phyloP scores from a whole-genome alignment of 768 basidiomycete species.

The Mycena vulgaris region DNA sequence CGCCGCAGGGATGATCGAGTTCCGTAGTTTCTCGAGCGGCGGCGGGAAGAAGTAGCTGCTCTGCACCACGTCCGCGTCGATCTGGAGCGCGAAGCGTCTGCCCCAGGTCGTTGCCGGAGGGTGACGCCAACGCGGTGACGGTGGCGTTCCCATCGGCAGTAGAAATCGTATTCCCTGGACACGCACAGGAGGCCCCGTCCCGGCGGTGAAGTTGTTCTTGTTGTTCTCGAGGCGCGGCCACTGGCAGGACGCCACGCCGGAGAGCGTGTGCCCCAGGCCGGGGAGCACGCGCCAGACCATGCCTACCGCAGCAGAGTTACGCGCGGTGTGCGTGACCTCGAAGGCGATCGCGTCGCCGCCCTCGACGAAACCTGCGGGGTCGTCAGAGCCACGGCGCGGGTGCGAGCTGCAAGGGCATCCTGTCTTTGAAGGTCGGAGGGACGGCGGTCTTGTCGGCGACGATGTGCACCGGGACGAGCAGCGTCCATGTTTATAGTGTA shows the following conservation, averaged over 20 bases:
- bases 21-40: slow-evolving; percentile 61
- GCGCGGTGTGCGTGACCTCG: slow-evolving; percentile 73
- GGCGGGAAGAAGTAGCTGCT: slow-evolving; percentile 62
- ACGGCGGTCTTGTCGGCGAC: slow-evolving; percentile 56
- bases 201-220: slow-evolving; percentile 71
- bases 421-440: slow-evolving; percentile 66
- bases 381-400: no score
- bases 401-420: neutral
- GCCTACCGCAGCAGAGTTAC: no score
- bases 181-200: slow-evolving; percentile 73
- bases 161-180: slow-evolving; percentile 76
- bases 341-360: slow-evolving; percentile 75
- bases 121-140: slow-evolving; percentile 64
- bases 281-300: slow-evolving; percentile 74
- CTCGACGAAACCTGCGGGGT: slow-evolving; percentile 69
- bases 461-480: slow-evolving; percentile 52
- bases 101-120: slow-evolving; percentile 69
- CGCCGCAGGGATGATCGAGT: slow-evolving; percentile 60
- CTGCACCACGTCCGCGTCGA: slow-evolving; percentile 62
- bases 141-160: slow-evolving; percentile 61
- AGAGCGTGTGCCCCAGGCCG: slow-evolving; percentile 72
- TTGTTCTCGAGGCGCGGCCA: slow-evolving; percentile 64
- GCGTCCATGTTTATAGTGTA: slow-evolving; percentile 34
- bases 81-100: slow-evolving; percentile 63
- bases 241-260: slow-evolving; percentile 75